phyloP scores from a whole-genome alignment of 768 basidiomycete species.

The Sutorius australiensis region DNA sequence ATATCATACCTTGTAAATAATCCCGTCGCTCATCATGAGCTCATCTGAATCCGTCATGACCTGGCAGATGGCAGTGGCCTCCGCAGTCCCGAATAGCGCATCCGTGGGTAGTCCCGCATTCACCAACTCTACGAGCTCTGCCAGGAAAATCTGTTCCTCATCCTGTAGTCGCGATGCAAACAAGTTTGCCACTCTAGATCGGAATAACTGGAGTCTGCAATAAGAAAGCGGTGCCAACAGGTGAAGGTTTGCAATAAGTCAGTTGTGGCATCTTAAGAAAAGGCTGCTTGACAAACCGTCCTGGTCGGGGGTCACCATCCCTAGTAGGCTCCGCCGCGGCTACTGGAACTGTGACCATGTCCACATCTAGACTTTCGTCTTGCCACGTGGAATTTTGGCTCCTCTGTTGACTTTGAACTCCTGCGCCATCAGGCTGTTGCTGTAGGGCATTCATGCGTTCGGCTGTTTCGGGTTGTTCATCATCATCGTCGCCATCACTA shows the following conservation, averaged over 20 bases:
- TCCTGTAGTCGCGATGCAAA: conserved; percentile 68
- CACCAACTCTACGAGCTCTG: conserved; percentile 64
- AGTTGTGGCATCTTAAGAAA: background rate
- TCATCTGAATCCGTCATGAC: conserved; percentile 70
- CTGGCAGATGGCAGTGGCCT: conserved; percentile 70
- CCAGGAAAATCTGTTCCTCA: conserved; percentile 71
- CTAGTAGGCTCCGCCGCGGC: conserved; percentile 34
- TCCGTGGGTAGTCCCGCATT: conserved; percentile 72
- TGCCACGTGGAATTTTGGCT: conserved; percentile 62
- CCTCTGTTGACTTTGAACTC: conserved; percentile 26
- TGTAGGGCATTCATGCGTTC: conserved; percentile 52
- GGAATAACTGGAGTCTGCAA: conserved; percentile 74
- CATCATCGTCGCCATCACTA: conserved; percentile 42
- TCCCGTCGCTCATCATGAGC: conserved; percentile 83
- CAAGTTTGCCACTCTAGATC: conserved; percentile 66
- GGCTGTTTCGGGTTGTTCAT: conserved; percentile 33
- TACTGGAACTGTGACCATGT: conserved; percentile 52
- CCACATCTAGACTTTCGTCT: conserved; percentile 61
- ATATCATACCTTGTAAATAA: conserved; percentile 76
- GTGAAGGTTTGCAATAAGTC: background rate
- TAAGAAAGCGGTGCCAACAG: background rate
- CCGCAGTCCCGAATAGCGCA: conserved; percentile 72
- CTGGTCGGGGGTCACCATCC: conserved; percentile 46
- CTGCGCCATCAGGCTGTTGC: conserved; percentile 21
- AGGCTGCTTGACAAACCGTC: conserved; percentile 48